Conservation (phyloP, 306 rosid genomes). For the Casuarina cunninghamiana region DNA sequence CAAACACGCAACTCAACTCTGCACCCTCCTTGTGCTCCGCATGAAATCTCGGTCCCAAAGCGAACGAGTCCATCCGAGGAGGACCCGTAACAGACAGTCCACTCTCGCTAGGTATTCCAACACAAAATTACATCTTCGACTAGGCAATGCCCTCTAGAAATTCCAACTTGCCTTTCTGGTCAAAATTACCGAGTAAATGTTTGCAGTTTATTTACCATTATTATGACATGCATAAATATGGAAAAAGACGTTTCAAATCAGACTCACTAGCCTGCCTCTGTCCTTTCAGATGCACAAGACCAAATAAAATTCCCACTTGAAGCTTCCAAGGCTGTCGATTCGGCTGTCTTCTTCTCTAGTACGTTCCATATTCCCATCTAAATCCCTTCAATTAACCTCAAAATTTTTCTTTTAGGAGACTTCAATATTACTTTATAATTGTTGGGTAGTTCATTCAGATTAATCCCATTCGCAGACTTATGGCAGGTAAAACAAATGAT, state of each 20-base stretch:
- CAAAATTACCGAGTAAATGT: background rate
- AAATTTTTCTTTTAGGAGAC: too few species aligned
- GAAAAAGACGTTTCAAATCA: constrained; percentile 26
- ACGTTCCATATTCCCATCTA: too few species aligned
- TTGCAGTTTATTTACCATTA: background rate
- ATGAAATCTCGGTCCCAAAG: background rate
- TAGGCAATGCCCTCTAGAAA: too few species aligned
- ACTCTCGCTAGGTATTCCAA: background rate
- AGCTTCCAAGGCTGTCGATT: background rate
- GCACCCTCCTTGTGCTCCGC: background rate
- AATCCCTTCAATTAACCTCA: too few species aligned
- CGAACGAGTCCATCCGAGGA: background rate
- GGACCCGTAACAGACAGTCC: constrained; percentile 5
- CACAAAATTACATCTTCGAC: too few species aligned
- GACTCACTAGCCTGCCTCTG: constrained; percentile 26
- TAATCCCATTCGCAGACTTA: background rate
- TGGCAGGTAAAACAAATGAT: background rate
- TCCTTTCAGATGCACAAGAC: background rate
- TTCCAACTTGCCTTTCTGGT: too few species aligned
- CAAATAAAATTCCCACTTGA: background rate
- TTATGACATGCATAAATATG: constrained; percentile 9
- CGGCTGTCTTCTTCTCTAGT: too few species aligned
- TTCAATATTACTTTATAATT: background rate
- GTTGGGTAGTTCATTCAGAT: background rate
- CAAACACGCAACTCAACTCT: background rate